Evolutionary conservation across 2,329 filamentous ascomycete genomes (phyloP).

Genomic region (Aspergillus thermomutatus): DNA sequence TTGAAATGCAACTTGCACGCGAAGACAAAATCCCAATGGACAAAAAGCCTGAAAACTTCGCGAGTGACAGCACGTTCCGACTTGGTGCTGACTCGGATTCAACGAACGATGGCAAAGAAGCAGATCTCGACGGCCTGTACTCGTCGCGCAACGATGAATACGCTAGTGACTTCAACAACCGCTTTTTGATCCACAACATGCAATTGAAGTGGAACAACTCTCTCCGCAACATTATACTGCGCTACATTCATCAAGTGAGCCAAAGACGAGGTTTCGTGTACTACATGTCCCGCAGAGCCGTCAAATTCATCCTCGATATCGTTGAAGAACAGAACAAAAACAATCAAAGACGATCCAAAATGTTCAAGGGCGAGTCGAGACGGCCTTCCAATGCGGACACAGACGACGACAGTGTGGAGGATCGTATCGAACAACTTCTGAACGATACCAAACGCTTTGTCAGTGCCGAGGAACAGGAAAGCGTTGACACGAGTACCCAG

Average conservation of each 20-base stretch:
- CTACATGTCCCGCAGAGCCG: slow-evolving; percentile 89
- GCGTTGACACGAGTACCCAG: slow-evolving; percentile 42
- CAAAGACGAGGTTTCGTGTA: slow-evolving; percentile 96
- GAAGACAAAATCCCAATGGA: slow-evolving; percentile 49
- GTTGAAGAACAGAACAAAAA: slow-evolving; percentile 87
- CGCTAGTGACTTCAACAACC: slow-evolving; percentile 93
- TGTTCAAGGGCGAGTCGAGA: slow-evolving; percentile 26
- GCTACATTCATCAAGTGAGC: slow-evolving; percentile 95
- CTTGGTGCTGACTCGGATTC: slow-evolving; percentile 36
- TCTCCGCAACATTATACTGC: slow-evolving; percentile 89
- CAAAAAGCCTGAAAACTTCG: slow-evolving; percentile 29
- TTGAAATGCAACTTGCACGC: slow-evolving; percentile 48
- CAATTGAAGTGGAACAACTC: slow-evolving; percentile 99
- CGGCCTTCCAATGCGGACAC: slow-evolving; percentile 40
- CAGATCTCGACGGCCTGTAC: slow-evolving; percentile 56
- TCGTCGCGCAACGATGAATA: slow-evolving; percentile 73
- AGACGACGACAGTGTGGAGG: slow-evolving; percentile 68
- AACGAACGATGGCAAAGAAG: slow-evolving; percentile 54
- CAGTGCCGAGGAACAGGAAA: slow-evolving; percentile 60
- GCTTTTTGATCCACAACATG: slow-evolving; percentile 96
- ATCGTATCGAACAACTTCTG: slow-evolving; percentile 80
- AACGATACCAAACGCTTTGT: slow-evolving; percentile 82
- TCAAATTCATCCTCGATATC: slow-evolving; percentile 97
- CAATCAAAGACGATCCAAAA: slow-evolving; percentile 47
- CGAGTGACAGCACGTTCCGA: slow-evolving; percentile 25